Evolutionary conservation across 495 filamentous ascomycete species (phyloP).

Genomic region (Penicillium waksmanii): DNA sequence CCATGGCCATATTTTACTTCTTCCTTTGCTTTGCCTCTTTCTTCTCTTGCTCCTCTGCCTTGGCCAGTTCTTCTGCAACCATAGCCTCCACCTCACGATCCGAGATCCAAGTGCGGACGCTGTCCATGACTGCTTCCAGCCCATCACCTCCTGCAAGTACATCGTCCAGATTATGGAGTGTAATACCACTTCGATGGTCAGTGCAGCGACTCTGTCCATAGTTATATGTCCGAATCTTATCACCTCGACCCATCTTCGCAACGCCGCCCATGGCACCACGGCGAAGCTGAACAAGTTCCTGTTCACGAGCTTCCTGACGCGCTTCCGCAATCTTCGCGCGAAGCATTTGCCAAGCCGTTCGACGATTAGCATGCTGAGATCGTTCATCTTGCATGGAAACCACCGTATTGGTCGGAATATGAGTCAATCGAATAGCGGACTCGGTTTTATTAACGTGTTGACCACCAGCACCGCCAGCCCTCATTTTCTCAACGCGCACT

Average conservation of each 20-base stretch:
- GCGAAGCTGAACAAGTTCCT: conserved; percentile 71
- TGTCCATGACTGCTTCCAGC: conserved; percentile 78
- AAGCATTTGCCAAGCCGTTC: conserved; percentile 82
- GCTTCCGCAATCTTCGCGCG: conserved; percentile 81
- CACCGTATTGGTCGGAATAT: conserved; percentile 82
- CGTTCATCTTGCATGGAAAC: conserved; percentile 91
- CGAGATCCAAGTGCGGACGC: conserved; percentile 76
- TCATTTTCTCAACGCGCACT: conserved; percentile 87
- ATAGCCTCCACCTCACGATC: conserved; percentile 76
- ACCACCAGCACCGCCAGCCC: conserved; percentile 87
- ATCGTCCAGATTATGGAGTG: conserved; percentile 78
- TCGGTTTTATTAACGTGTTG: conserved; percentile 99
- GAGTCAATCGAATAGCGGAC: conserved; percentile 90
- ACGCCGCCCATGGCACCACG: conserved; percentile 77
- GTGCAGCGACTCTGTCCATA: conserved; percentile 91
- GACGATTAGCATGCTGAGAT: conserved; percentile 87
- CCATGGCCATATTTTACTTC: not conserved
- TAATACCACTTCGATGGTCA: conserved; percentile 86
- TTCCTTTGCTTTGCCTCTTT: not conserved
- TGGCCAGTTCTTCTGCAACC: conserved; percentile 51
- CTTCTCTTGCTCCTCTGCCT: conserved; percentile 14
- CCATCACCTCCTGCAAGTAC: conserved; percentile 74
- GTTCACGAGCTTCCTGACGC: conserved; percentile 82
- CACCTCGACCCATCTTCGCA: conserved; percentile 78
- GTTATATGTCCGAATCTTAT: conserved; percentile 96